Evolutionary conservation across 2,329 filamentous ascomycete genomes (phyloP).

Genomic region (Hypoxylon rubiginosum): DNA sequence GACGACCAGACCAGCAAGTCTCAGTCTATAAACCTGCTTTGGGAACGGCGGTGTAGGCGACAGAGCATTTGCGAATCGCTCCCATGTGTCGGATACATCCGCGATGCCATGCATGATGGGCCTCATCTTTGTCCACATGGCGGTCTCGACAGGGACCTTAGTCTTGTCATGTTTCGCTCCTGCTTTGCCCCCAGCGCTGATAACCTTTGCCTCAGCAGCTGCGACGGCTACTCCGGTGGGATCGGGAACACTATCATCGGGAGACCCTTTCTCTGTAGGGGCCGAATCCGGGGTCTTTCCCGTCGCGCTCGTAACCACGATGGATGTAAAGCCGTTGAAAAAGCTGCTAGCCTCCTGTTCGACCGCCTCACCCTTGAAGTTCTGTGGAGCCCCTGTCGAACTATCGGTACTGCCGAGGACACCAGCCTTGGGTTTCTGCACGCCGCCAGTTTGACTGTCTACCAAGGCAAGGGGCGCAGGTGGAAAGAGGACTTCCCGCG

Average conservation of each 20-base stretch:
- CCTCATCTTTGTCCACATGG: conserved; percentile 82
- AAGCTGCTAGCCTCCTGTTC: conserved; percentile 88
- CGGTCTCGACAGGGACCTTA: conserved; percentile 80
- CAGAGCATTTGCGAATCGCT: conserved; percentile 61
- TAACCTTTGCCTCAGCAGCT: conserved; percentile 58
- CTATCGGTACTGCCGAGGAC: conserved; percentile 82
- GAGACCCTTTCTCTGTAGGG: conserved; percentile 50
- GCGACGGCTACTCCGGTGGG: conserved; percentile 55
- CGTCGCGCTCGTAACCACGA: conserved; percentile 80
- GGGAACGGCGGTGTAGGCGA: conserved; percentile 76
- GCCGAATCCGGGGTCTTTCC: conserved; percentile 82
- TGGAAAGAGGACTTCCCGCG: conserved; percentile 77
- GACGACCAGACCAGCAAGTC: conserved; percentile 65
- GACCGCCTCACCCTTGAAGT: conserved; percentile 84
- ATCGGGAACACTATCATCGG: conserved; percentile 50
- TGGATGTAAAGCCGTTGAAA: conserved; percentile 77
- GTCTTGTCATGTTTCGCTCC: conserved; percentile 76
- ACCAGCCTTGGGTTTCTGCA: conserved; percentile 82
- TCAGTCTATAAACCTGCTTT: conserved; percentile 63
- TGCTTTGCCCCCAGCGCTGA: conserved; percentile 62
- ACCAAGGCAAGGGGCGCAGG: conserved; percentile 82
- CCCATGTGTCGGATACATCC: conserved; percentile 63
- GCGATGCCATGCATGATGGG: conserved; percentile 74
- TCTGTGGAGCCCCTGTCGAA: conserved; percentile 84
- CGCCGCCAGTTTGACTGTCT: conserved; percentile 75